These are phyloP conservation scores for Suillus clintonianus DNA, from an alignment of 768 basidiomycete genomes.

Conservation along the genomic window DNA sequence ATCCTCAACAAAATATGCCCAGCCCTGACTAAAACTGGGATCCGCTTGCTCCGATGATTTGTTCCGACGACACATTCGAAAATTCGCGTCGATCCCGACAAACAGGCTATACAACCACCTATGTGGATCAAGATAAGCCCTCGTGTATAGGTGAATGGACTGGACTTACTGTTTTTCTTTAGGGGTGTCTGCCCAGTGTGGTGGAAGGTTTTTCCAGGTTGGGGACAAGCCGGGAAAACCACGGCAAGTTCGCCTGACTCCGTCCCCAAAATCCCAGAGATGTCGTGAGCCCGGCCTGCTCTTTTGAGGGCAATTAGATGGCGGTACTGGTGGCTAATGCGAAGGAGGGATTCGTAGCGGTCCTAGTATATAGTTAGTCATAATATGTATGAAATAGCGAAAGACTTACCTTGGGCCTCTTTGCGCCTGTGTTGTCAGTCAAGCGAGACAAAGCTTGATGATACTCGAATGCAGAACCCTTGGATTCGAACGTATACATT, in stretches of 20 bases:
- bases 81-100: constrained; percentile 28
- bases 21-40: constrained; percentile 25
- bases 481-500: constrained; percentile 29
- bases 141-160: background rate
- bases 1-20: constrained; percentile 27
- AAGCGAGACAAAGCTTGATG: constrained; percentile 25
- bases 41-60: constrained; percentile 15
- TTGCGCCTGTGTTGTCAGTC: constrained; percentile 27
- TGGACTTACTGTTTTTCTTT: background rate
- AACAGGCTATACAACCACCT: constrained; percentile 23
- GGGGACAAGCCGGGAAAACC: constrained; percentile 7
- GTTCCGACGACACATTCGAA: constrained; percentile 20
- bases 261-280: background rate
- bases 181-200: constrained; percentile 1
- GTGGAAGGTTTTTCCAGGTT: constrained; percentile 8
- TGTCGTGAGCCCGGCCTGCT: background rate
- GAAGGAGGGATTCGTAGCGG: too few species aligned
- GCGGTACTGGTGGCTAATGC: too few species aligned
- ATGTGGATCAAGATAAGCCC: background rate
- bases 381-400: background rate
- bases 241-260: background rate
- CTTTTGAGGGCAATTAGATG: background rate
- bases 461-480: constrained; percentile 29
- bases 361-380: too few species aligned
- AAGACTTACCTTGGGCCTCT: constrained; percentile 3